phyloP scores from a whole-genome alignment of 1,139 yeast species.

The Oligophagozyma castellii region DNA sequence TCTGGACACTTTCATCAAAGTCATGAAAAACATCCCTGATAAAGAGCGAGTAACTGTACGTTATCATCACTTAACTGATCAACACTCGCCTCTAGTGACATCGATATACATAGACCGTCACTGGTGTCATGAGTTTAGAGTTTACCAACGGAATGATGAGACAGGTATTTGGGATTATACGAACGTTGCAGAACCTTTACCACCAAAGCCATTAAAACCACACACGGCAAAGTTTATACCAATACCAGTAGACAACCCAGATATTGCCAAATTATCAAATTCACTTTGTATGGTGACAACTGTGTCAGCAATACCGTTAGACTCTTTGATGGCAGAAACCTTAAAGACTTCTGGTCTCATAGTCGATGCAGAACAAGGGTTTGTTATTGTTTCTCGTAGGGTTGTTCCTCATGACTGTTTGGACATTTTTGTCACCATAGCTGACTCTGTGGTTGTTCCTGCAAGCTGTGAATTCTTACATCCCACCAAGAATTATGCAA shows the following conservation, averaged over 20 bases:
- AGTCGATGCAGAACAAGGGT: conserved; percentile 67
- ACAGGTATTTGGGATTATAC: conserved; percentile 85
- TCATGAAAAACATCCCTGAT: conserved; percentile 69
- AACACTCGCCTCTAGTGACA: conserved; percentile 54
- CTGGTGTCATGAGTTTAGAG: conserved; percentile 61
- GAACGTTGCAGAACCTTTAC: conserved; percentile 52
- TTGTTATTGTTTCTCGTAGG: conserved; percentile 64
- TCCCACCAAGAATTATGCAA: conserved; percentile 78
- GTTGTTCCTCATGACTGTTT: conserved; percentile 77
- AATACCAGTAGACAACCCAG: conserved; percentile 45
- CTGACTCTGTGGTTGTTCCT: conserved; percentile 73
- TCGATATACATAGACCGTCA: conserved; percentile 69
- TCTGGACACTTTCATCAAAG: conserved; percentile 61
- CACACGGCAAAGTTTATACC: conserved; percentile 61
- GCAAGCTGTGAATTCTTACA: conserved; percentile 74
- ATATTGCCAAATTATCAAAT: conserved; percentile 40
- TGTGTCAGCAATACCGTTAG: conserved; percentile 54
- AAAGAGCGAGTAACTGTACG: conserved; percentile 55
- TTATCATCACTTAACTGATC: conserved; percentile 68
- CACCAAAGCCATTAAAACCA: conserved; percentile 37
- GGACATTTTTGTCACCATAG: conserved; percentile 66
- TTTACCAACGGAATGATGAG: conserved; percentile 63
- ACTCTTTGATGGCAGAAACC: conserved; percentile 53
- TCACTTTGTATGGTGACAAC: conserved; percentile 60
- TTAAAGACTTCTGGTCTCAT: conserved; percentile 66